Evolutionary conservation across 305 asterid genomes (phyloP).

Genomic region (Fraxinus platypoda): DNA sequence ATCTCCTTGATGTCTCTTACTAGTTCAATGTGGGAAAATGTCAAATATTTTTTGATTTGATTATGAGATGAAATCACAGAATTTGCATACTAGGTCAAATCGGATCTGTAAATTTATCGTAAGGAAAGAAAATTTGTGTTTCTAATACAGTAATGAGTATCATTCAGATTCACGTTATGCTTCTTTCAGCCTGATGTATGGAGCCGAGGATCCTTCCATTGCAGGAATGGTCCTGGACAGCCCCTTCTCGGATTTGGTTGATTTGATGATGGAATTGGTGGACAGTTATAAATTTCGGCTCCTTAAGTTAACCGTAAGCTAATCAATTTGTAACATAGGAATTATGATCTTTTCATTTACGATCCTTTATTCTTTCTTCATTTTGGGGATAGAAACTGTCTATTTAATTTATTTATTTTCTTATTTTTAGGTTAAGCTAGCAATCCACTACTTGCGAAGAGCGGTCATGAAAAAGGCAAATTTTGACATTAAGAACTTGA

Average conservation of each 20-base stretch:
- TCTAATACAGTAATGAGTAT: neutral
- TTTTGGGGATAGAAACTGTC: neutral
- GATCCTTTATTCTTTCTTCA: conserved; percentile 3
- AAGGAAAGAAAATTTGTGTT: neutral
- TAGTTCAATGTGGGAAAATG: neutral
- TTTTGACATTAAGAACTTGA: conserved; percentile 71
- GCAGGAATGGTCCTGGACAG: conserved; percentile 97
- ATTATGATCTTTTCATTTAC: neutral
- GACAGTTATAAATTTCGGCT: conserved; percentile 82
- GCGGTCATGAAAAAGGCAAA: conserved; percentile 74
- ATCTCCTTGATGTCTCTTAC: conserved; percentile 9
- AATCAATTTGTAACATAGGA: neutral
- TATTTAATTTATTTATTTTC: neutral
- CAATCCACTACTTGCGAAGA: conserved; percentile 80
- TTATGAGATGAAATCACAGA: neutral
- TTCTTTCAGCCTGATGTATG: conserved; percentile 81
- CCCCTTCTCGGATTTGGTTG: conserved; percentile 88
- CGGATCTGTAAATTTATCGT: neutral
- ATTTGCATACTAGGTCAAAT: neutral
- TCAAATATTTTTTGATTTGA: neutral
- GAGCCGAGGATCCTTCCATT: conserved; percentile 92
- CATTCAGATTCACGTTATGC: conserved; percentile 10
- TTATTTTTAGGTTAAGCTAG: conserved; percentile 66
- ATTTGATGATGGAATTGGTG: conserved; percentile 91
- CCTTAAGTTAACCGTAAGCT: conserved; percentile 80